A percentile compares a stretch with the other conserved stretches of the same genome.
Evolutionary conservation across 164 flowering plant genomes (phyloP).

Genomic region (Magnolia sinica): DNA sequence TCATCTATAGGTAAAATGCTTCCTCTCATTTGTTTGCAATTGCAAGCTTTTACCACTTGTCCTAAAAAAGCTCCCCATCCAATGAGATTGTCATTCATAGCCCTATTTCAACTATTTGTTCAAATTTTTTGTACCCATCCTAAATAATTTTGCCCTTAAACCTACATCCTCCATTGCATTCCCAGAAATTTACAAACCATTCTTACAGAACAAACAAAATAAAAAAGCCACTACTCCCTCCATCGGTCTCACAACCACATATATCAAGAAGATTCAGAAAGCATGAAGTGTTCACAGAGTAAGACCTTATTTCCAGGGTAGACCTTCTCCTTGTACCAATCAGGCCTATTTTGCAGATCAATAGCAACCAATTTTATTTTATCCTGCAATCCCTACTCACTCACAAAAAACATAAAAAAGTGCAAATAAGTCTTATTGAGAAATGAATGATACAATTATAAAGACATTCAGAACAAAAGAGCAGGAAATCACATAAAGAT

Average conservation of each 20-base stretch:
- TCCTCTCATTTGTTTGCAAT: too few species aligned
- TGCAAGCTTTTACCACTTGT: too few species aligned
- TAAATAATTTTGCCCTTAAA: background rate
- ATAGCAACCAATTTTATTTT: slow-evolving; percentile 67
- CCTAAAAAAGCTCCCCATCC: too few species aligned
- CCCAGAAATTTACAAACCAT: background rate
- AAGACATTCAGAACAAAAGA: background rate
- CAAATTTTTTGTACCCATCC: too few species aligned
- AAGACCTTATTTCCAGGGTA: slow-evolving; percentile 67
- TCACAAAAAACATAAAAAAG: background rate
- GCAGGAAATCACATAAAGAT: background rate
- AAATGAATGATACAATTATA: background rate
- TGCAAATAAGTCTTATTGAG: background rate
- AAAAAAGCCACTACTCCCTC: background rate
- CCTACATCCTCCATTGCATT: background rate
- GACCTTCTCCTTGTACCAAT: slow-evolving; percentile 93
- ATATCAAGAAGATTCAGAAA: background rate
- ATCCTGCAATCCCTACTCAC: slow-evolving; percentile 9
- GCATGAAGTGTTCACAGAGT: background rate
- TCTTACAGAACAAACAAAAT: background rate
- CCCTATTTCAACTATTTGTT: background rate
- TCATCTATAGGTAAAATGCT: too few species aligned
- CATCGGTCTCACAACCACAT: background rate
- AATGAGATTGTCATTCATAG: too few species aligned
- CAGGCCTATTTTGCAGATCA: slow-evolving; percentile 66